These are phyloP conservation scores for Cordia subcordata DNA, from an alignment of 257 asterid genomes.

Conservation along the genomic window DNA sequence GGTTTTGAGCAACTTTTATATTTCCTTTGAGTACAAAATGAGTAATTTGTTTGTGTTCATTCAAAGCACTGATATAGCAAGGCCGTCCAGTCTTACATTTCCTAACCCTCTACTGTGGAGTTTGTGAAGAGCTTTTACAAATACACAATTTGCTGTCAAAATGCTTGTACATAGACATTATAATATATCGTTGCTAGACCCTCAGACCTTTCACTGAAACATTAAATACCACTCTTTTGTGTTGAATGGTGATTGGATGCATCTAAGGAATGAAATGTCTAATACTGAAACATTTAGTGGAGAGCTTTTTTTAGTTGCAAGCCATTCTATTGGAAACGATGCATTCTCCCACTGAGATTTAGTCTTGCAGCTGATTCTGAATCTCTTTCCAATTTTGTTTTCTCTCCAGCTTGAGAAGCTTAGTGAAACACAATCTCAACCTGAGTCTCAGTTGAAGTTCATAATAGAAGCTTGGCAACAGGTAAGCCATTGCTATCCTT, in stretches of 20 bases:
- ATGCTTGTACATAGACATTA: too few species aligned
- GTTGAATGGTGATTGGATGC: too few species aligned
- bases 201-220: too few species aligned
- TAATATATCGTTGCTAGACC: too few species aligned
- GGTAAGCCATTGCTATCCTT: slow-evolving; percentile 30
- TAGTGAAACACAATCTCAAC: slow-evolving; percentile 79
- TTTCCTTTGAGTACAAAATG: background rate
- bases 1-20: background rate
- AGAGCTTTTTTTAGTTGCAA: too few species aligned
- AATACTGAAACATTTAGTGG: background rate
- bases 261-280: too few species aligned
- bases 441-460: slow-evolving; percentile 87
- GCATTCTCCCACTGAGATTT: too few species aligned
- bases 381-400: slow-evolving; percentile 2
- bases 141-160: too few species aligned
- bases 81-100: background rate
- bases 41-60: background rate
- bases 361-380: background rate
- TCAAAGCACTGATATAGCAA: background rate
- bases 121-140: too few species aligned
- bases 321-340: too few species aligned
- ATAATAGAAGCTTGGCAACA: slow-evolving; percentile 95
- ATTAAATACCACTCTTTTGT: too few species aligned
- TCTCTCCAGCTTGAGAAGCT: slow-evolving; percentile 79
- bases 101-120: too few species aligned